Conservation (phyloP, 169 alveolate species). For the Plasmodium ovale region DNA sequence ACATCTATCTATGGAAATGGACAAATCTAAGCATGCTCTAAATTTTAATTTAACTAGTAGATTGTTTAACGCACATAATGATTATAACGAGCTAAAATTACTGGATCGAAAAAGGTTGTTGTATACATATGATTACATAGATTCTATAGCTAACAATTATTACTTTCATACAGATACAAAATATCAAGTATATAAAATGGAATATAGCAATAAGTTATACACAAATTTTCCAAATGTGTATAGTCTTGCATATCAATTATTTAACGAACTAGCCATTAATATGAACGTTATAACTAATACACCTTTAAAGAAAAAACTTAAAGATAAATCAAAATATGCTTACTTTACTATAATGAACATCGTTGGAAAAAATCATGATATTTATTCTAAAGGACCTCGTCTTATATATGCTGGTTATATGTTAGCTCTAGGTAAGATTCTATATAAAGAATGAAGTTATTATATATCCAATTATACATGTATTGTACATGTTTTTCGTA, state of each 20-base stretch:
- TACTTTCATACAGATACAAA: conserved; percentile 6
- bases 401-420: conserved; percentile 38
- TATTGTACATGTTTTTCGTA: too few species aligned
- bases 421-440: conserved; percentile 44
- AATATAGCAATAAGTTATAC: conserved; percentile 1
- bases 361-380: conserved; percentile 37
- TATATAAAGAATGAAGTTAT: too few species aligned
- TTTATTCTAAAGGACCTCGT: conserved; percentile 46
- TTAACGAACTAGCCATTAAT: conserved; percentile 61
- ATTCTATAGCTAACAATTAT: conserved; percentile 57
- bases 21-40: conserved; percentile 9
- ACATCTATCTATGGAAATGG: conserved; percentile 9
- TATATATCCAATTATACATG: too few species aligned
- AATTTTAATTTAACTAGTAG: conserved; percentile 3
- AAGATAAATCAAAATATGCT: conserved; percentile 52
- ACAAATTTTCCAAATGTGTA: conserved; percentile 39
- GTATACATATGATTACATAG: conserved; percentile 25
- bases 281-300: conserved; percentile 50
- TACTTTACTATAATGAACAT: conserved; percentile 41
- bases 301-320: conserved; percentile 42
- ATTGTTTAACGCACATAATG: conserved; percentile 24
- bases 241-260: conserved; percentile 64
- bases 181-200: conserved; percentile 27
- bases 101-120: not conserved
- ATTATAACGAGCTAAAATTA: conserved; percentile 1